A percentile compares a stretch with the other conserved stretches of the same genome.
Conservation (phyloP, 306 rosid genomes). For the Carpinus viminea region DNA sequence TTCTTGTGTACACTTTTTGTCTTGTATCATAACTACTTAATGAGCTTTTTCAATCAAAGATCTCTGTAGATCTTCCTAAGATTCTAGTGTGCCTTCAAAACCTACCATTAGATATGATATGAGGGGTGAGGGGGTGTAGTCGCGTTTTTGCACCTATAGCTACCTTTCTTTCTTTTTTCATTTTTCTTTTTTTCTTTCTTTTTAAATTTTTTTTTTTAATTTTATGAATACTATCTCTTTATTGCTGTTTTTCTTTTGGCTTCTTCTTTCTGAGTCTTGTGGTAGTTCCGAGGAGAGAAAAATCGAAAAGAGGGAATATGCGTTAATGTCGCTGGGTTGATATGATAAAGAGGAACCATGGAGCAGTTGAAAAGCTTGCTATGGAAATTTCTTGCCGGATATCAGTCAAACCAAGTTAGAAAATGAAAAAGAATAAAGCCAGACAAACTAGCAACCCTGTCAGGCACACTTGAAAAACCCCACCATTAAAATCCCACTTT, state of each 20-base stretch:
- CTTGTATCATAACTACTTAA: conserved; percentile 16
- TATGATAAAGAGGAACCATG: conserved; percentile 63
- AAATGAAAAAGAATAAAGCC: conserved; percentile 39
- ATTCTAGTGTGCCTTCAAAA: conserved; percentile 35
- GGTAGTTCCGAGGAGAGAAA: conserved; percentile 61
- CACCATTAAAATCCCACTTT: neutral
- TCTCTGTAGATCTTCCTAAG: conserved; percentile 38
- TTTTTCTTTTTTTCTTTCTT: conserved; percentile 19
- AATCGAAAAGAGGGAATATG: conserved; percentile 38
- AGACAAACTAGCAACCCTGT: conserved; percentile 64
- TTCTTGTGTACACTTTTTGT: conserved; percentile 6
- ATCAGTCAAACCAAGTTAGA: conserved; percentile 51
- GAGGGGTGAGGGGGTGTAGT: conserved; percentile 8
- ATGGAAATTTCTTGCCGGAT: conserved; percentile 64
- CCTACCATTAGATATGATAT: conserved; percentile 27
- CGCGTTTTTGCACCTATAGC: conserved; percentile 14
- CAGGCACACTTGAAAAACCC: conserved; percentile 36
- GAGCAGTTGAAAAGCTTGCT: conserved; percentile 63
- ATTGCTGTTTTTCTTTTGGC: conserved; percentile 25
- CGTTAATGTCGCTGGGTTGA: conserved; percentile 67
- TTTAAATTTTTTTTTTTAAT: conserved; percentile 30
- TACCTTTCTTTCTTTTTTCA: conserved; percentile 23
- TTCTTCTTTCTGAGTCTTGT: conserved; percentile 34
- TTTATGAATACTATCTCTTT: conserved; percentile 23
- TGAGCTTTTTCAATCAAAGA: conserved; percentile 24